Conservation (phyloP, 1,139 yeast genomes). For the Groenewaldozyma auringiensis region DNA sequence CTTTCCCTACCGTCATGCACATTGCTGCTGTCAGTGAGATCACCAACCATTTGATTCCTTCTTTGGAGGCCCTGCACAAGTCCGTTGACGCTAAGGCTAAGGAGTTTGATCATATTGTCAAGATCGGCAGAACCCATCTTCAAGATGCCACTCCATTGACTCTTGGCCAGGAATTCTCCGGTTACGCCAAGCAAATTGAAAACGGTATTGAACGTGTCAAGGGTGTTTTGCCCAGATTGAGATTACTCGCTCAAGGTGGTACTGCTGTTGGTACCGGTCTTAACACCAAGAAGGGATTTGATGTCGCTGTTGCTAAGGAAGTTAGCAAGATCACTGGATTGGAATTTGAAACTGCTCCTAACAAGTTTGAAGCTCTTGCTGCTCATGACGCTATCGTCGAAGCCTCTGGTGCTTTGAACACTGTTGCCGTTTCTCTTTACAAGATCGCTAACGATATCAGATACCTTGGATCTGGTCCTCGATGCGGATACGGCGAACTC, state of each 20-base stretch:
- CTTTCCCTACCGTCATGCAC: slow-evolving; percentile 98
- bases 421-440: slow-evolving; percentile 85
- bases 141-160: slow-evolving; percentile 99
- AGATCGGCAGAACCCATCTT: slow-evolving; percentile 97
- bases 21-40: slow-evolving; percentile 95
- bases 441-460: slow-evolving; percentile 97
- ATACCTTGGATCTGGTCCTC: slow-evolving; percentile 97
- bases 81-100: slow-evolving; percentile 67
- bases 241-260: slow-evolving; percentile 95
- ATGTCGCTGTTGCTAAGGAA: slow-evolving; percentile 69
- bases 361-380: slow-evolving; percentile 97
- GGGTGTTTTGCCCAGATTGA: slow-evolving; percentile 63
- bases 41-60: slow-evolving; percentile 65
- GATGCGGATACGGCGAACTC: slow-evolving; percentile 98
- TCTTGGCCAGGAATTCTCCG: slow-evolving; percentile 95
- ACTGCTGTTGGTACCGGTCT: slow-evolving; percentile 99
- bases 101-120: slow-evolving; percentile 82
- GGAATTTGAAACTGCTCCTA: slow-evolving; percentile 89
- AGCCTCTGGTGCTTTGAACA: slow-evolving; percentile 91
- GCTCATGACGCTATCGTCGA: slow-evolving; percentile 98
- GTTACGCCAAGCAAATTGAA: slow-evolving; percentile 87
- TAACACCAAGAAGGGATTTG: slow-evolving; percentile 87
- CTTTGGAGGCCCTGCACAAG: slow-evolving; percentile 66
- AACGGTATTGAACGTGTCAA: slow-evolving; percentile 87
- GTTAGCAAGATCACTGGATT: slow-evolving; percentile 81